These are phyloP conservation scores for Wickerhamiella parazyma DNA, from an alignment of 805 yeast species.

Conservation along the genomic window DNA sequence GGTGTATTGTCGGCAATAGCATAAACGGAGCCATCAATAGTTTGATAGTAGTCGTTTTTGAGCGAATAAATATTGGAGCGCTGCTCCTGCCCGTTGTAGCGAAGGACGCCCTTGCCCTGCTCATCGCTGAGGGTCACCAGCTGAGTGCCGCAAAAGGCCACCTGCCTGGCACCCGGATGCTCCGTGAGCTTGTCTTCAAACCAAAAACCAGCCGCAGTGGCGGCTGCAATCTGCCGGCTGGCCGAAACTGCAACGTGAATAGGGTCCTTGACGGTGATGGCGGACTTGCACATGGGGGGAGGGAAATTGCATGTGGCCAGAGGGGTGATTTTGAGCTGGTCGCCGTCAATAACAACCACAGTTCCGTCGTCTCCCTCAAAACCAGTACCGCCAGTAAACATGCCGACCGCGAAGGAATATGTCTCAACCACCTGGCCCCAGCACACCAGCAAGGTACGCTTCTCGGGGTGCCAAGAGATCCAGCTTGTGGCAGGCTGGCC, in stretches of 20 bases:
- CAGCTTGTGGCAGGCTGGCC: slow-evolving; percentile 4
- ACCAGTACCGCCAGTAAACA: slow-evolving; percentile 54
- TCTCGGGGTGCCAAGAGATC: slow-evolving; percentile 76
- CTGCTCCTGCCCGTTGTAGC: not conserved
- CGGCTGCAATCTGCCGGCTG: slow-evolving; percentile 8
- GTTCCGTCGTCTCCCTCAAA: slow-evolving; percentile 66
- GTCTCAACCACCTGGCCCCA: slow-evolving; percentile 11
- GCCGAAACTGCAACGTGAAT: slow-evolving; percentile 56
- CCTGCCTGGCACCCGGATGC: slow-evolving; percentile 7
- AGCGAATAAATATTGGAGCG: slow-evolving; percentile 1
- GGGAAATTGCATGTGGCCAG: slow-evolving; percentile 78
- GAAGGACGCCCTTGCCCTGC: not conserved
- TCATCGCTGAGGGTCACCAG: slow-evolving; percentile 1
- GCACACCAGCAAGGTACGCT: slow-evolving; percentile 48
- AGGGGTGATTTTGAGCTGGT: slow-evolving; percentile 60
- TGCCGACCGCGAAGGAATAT: slow-evolving; percentile 45
- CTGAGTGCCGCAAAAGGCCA: not conserved
- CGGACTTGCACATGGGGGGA: slow-evolving; percentile 78
- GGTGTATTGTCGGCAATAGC: slow-evolving; percentile 21
- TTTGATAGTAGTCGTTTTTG: slow-evolving; percentile 6
- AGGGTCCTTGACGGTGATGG: slow-evolving; percentile 42
- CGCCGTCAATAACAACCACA: slow-evolving; percentile 70
- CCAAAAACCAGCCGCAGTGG: slow-evolving; percentile 1
- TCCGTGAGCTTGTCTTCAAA: not conserved
- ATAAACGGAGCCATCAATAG: slow-evolving; percentile 9